phyloP scores from a whole-genome alignment of 1,139 yeast species.

The Kodamaea sp. region DNA sequence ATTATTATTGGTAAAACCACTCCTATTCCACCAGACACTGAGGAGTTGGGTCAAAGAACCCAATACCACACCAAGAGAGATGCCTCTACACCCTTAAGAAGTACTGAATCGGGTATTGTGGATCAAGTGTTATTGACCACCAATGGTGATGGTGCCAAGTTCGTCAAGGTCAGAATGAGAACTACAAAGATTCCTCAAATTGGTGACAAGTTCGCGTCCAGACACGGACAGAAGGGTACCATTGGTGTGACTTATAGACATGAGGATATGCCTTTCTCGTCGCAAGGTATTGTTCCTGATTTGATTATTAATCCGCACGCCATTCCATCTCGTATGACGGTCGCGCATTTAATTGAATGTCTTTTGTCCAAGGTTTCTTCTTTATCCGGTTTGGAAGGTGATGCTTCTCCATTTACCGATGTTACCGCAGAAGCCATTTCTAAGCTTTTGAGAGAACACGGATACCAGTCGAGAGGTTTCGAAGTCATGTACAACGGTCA shows the following conservation, averaged over 20 bases:
- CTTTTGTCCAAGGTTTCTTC: slow-evolving; percentile 93
- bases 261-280: slow-evolving; percentile 98
- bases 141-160: slow-evolving; percentile 95
- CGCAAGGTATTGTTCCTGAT: slow-evolving; percentile 96
- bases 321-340: slow-evolving; percentile 99
- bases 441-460: slow-evolving; percentile 86
- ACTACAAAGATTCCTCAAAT: slow-evolving; percentile 97
- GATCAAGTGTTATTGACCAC: slow-evolving; percentile 97
- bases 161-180: slow-evolving; percentile 98
- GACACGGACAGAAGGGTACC: slow-evolving; percentile 99
- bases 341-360: slow-evolving; percentile 98
- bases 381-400: slow-evolving; percentile 95
- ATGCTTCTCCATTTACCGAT: slow-evolving; percentile 97
- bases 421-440: slow-evolving; percentile 98
- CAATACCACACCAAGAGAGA: slow-evolving; percentile 98
- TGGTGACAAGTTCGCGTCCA: slow-evolving; percentile 96
- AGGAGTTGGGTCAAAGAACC: slow-evolving; percentile 97
- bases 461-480: slow-evolving; percentile 97
- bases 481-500: slow-evolving; percentile 99
- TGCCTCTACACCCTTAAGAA: slow-evolving; percentile 95
- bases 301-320: slow-evolving; percentile 98
- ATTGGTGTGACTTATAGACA: slow-evolving; percentile 98
- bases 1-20: slow-evolving; percentile 98
- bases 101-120: slow-evolving; percentile 97
- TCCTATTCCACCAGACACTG: slow-evolving; percentile 97